These are phyloP conservation scores for Apiotrichum laibachii DNA, from an alignment of 1,284 basidiomycete genomes.

Conservation along the genomic window DNA sequence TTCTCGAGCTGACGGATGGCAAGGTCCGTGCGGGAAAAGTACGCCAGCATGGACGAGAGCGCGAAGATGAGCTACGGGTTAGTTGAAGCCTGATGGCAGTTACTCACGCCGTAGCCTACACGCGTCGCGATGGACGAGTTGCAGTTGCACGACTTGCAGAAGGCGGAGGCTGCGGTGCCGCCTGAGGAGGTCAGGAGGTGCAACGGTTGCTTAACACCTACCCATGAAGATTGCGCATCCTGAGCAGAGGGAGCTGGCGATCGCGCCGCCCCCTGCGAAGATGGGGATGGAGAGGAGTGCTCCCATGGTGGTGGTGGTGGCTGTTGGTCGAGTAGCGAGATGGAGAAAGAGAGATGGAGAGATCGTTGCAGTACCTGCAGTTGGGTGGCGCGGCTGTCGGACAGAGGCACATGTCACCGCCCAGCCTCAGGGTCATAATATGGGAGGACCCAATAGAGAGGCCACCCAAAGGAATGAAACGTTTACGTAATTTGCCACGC, in stretches of 20 bases:
- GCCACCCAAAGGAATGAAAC: no score
- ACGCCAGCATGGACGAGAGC: conserved; percentile 92
- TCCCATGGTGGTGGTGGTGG: conserved; percentile 59
- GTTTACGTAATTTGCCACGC: no score
- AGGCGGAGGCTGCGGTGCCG: conserved; percentile 73
- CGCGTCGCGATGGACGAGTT: conserved; percentile 97
- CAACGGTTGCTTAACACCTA: conserved; percentile 61
- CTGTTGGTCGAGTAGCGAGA: background rate
- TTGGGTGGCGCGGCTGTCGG: no score
- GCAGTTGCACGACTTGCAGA: conserved; percentile 98
- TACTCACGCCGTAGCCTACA: conserved; percentile 88
- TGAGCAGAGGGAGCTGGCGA: conserved; percentile 75
- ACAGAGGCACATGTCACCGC: no score
- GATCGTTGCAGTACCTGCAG: no score
- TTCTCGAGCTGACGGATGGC: conserved; percentile 85
- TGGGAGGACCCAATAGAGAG: no score
- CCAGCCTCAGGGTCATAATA: no score
- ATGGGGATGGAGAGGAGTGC: conserved; percentile 82
- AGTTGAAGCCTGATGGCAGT: conserved; percentile 13
- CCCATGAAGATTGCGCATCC: conserved; percentile 57
- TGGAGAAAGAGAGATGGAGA: background rate
- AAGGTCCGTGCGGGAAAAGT: conserved; percentile 88
- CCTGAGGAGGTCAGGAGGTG: conserved; percentile 23
- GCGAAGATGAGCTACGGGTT: conserved; percentile 80
- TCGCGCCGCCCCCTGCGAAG: conserved; percentile 66